Evolutionary conservation across 2,329 filamentous ascomycete species (phyloP).

Genomic region (Colletotrichum tropicicola): DNA sequence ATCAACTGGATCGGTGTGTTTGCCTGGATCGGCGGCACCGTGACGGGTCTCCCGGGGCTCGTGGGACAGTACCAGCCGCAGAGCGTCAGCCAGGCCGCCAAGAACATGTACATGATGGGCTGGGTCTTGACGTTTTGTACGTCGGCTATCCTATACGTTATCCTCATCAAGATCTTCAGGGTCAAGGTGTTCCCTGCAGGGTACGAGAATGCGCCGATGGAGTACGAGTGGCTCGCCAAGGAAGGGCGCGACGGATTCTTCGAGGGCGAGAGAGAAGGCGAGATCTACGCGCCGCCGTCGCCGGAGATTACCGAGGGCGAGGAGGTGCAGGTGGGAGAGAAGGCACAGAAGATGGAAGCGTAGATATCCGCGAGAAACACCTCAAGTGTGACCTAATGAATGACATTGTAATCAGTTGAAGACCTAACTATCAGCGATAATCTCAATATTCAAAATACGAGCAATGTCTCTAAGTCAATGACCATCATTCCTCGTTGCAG

Average conservation of each 20-base stretch:
- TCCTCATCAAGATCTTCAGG: slow-evolving; percentile 32
- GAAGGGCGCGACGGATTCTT: slow-evolving; percentile 37
- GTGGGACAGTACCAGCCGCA: slow-evolving; percentile 38
- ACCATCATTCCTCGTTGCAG: too few relatives aligned
- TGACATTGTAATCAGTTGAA: too few relatives aligned
- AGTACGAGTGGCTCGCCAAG: slow-evolving; percentile 36
- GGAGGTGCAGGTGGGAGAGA: slow-evolving; percentile 14
- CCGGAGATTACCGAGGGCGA: slow-evolving; percentile 18
- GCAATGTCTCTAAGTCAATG: too few relatives aligned
- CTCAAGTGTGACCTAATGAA: too few relatives aligned
- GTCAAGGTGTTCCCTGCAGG: slow-evolving; percentile 34
- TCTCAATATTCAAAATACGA: too few relatives aligned
- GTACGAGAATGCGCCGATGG: slow-evolving; percentile 25
- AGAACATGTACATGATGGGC: slow-evolving; percentile 41
- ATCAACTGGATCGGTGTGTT: slow-evolving; percentile 39
- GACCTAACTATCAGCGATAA: too few relatives aligned
- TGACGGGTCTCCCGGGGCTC: slow-evolving; percentile 38
- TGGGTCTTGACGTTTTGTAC: slow-evolving; percentile 40
- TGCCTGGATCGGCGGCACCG: slow-evolving; percentile 36
- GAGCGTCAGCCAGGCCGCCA: slow-evolving; percentile 34
- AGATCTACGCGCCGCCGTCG: slow-evolving; percentile 25
- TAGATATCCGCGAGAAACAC: too few relatives aligned
- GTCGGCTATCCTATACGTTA: slow-evolving; percentile 36
- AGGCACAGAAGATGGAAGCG: slow-evolving; percentile 9
- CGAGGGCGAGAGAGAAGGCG: slow-evolving; percentile 32